Base-by-base conservation (phyloP, 2,329 filamentous ascomycete genomes). In the Cercospora zeae-maydis region DNA sequence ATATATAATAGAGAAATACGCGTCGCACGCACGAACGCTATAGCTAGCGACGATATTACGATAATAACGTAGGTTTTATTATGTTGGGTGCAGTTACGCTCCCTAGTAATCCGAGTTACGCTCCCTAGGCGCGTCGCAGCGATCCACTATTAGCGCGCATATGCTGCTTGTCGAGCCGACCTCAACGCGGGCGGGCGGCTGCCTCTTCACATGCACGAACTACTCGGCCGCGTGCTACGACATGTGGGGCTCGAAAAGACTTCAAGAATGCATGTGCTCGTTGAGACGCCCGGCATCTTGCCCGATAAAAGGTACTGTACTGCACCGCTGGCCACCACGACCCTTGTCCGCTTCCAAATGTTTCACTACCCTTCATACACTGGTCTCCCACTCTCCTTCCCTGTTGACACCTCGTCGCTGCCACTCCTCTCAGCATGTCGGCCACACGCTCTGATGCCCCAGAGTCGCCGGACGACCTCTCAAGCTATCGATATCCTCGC, bases 191-290 rank as follows among this genome's bases (percentile, higher is more conserved):
- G 30, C 42, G 57, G 31, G 9, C 62, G 55, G 36, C 59, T 42
- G 55, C 45, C 59, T 42, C 24, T 64, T 64, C 62, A 64, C 62
- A 61, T 64, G 62, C 62, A 55, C 39, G n/a, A 52, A 54, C 37
- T 16, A 54, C 57, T 58, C 58, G 62, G 58, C 45, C 31, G 39
- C 36, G 14, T 27, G 34, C 33, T 37, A 39, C 30, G 33, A 49
- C 31, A 31, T 33, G 37, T 59, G 39, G 56, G 37, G 19, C n/a
- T 16, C n/a, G 30, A 11, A 49, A 58, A 58, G 36, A 47, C 36
- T 45, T 39, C 56, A 49, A 31, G 24, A 49, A 21, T 14, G 19
- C 30, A 34, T 16, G 56, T 58, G 19, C 30, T 47, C 33, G 56
- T 58, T 45, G 34, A 24, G 30, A 49, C 37, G 24, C 16, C 36